Percentiles rank a stretch among this genome's conserved stretches.
Conservation (phyloP, 2,329 filamentous ascomycete genomes). For the Bipolaris gigantea region DNA sequence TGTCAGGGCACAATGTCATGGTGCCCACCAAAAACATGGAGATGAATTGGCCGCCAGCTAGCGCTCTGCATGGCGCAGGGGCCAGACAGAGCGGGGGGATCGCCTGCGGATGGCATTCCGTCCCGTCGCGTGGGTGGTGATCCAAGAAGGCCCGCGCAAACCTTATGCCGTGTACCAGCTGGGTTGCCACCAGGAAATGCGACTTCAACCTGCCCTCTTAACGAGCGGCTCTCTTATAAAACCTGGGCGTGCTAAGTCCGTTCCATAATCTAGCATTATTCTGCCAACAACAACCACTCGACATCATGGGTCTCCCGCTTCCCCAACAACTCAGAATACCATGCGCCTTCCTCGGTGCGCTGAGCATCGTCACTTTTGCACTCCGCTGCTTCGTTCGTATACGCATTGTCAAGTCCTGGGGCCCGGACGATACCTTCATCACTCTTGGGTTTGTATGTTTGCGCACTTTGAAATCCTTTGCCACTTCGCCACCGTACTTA, state of each 20-base stretch:
- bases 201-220: too few species aligned
- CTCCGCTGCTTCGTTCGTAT: conserved; percentile 19
- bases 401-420: conserved; percentile 16
- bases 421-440: conserved; percentile 21
- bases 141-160: too few species aligned
- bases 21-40: too few species aligned
- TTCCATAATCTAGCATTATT: background rate
- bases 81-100: too few species aligned
- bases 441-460: conserved; percentile 14
- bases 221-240: background rate
- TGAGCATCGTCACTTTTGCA: conserved; percentile 16
- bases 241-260: background rate
- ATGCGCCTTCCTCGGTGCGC: conserved; percentile 8
- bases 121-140: too few species aligned
- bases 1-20: too few species aligned
- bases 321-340: conserved; percentile 10
- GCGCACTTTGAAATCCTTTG: background rate
- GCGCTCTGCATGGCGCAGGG: too few species aligned
- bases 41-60: too few species aligned
- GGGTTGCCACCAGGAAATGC: too few species aligned
- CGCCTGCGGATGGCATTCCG: too few species aligned
- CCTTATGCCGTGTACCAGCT: too few species aligned
- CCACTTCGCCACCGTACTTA: background rate
- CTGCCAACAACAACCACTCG: background rate
- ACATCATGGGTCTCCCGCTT: conserved; percentile 8